phyloP scores from a whole-genome alignment of 352 stramenopile species.

The Pythium brassicae region DNA sequence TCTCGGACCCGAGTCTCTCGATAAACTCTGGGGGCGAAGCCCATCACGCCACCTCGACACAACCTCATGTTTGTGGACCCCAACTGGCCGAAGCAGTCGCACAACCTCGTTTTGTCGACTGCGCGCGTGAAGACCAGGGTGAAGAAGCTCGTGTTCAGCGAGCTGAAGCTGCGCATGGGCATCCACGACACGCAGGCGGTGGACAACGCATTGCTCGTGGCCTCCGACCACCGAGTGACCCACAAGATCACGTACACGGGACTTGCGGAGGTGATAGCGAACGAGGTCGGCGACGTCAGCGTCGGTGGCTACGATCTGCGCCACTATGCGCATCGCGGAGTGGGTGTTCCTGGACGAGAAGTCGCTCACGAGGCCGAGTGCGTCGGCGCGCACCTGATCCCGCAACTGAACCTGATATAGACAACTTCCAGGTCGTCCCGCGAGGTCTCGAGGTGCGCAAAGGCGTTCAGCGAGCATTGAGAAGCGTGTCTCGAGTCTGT shows the following conservation, averaged over 20 bases:
- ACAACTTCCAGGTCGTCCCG: constrained; percentile 34
- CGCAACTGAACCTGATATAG: constrained; percentile 31
- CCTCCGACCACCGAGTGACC: constrained; percentile 39
- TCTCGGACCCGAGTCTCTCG: constrained; percentile 30
- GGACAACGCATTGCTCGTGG: constrained; percentile 46
- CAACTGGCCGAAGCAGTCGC: constrained; percentile 40
- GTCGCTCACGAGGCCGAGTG: constrained; percentile 23
- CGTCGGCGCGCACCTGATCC: constrained; percentile 24
- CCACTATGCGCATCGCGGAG: constrained; percentile 31
- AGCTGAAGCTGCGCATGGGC: constrained; percentile 52
- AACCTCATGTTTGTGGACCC: constrained; percentile 49
- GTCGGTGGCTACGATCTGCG: constrained; percentile 48
- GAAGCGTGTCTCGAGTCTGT: constrained; percentile 11
- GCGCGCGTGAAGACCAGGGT: constrained; percentile 28
- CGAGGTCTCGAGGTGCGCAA: constrained; percentile 32
- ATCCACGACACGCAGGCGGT: constrained; percentile 41
- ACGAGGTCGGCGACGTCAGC: constrained; percentile 42
- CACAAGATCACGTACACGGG: constrained; percentile 51
- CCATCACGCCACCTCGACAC: constrained; percentile 18
- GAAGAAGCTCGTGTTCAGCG: constrained; percentile 45
- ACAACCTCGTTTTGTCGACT: constrained; percentile 31
- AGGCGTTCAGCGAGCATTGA: constrained; percentile 23
- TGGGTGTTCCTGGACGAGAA: constrained; percentile 31
- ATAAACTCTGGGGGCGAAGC: constrained; percentile 12
- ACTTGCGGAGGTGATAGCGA: constrained; percentile 53